Base-by-base conservation (phyloP, 306 rosid genomes). In the Begonia loranthoides region DNA sequence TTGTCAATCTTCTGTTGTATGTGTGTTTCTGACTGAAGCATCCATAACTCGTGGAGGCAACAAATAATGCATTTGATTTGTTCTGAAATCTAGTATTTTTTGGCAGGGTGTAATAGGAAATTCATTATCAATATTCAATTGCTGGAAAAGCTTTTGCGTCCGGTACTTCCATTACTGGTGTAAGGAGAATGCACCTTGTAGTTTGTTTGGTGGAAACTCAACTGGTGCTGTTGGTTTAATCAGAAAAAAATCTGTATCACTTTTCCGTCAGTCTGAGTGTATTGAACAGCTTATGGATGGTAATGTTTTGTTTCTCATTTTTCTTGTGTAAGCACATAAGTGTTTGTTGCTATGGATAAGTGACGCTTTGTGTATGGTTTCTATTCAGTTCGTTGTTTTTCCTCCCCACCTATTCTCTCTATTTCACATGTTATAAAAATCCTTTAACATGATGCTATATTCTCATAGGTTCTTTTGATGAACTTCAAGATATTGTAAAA, bases 141-240 rank as follows among this genome's bases (percentile, higher is more conserved):
- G 92, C 69, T 90, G 97, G 95, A 90, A 78, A 66, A 72, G 36
- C 48, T 85, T 85, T 63, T 80, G 75, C 56, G 41, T 77, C 24
- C 77, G 69, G 54, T 85, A 85, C 68, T 79, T 77, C 76, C 78
- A 70, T 51, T 75, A 85, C 57, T 90, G 97, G 97, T 74, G 97
- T 82, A 82, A 69, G 77, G 76, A 66, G 79, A 90, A 90, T 68
- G 78, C 77, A 15, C 65, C 73, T 15, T 72, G 77, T 64, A 81
- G 87, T 57, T 75, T 90, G 57, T 73, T 82, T 72, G 66, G 85
- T 55, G 97, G 82, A 64, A 66, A 69, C 66, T 62, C 75, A 46
- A 38, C 76, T 1, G 82, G 56, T 49, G 74, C 76, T 16, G 73
- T 90, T 65, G 95, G 94, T 59, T 66, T 90, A 67, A 73, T 90